Base-by-base conservation (phyloP, 345 rosid species). In the Hirschfeldia incana region DNA sequence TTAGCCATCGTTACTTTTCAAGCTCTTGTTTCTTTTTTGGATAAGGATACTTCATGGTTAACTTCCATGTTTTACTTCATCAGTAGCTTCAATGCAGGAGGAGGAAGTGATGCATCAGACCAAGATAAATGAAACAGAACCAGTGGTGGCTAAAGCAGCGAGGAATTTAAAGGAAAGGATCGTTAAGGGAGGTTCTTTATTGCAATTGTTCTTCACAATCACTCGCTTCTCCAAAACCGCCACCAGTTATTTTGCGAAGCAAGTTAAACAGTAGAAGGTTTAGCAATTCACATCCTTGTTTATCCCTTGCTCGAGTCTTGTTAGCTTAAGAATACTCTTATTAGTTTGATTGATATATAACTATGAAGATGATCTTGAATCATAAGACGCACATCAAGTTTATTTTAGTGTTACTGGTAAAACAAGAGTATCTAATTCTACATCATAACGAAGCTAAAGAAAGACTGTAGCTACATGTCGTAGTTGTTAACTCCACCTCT, bases 31-130 rank as follows among this genome's bases (percentile, higher is more conserved):
- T 53, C 5, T 11, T 53, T 6, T 36, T 16, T 3, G 2, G 29
- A 12, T 68, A 28, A 68, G 68, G 72, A 76, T 44, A 12, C 66
- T 60, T 27, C 59, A 63, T 49, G 64, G 64, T 88, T 86, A 86
- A 87, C 87, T 73, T 49, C 77, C 62, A 51, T 86, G 75, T 87
- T 90, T 70, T 11, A 92, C 89, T 86, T 88, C 82, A 72, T 87
- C 33, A 32, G 76, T 91, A 92, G 97, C 87, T 84, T 81, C 88
- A 28, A 67, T 90, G 87, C 97, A 94, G 97, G 89, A 62, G 83
- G 80, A 29, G 32, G 32, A 53, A 10, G 27, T 82, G 76, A 44
- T 76, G 37, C 82, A 34, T 58, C 89, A 11, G 69, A 82, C 65
- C 81, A 83, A 73, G 83, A 85, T 30, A 74, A 73, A 86, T 68